A percentile compares a stretch with the other conserved stretches of the same genome.
Evolutionary conservation across 1,284 basidiomycete genomes (phyloP).

Genomic region (Apiotrichum akiyoshidainum): DNA sequence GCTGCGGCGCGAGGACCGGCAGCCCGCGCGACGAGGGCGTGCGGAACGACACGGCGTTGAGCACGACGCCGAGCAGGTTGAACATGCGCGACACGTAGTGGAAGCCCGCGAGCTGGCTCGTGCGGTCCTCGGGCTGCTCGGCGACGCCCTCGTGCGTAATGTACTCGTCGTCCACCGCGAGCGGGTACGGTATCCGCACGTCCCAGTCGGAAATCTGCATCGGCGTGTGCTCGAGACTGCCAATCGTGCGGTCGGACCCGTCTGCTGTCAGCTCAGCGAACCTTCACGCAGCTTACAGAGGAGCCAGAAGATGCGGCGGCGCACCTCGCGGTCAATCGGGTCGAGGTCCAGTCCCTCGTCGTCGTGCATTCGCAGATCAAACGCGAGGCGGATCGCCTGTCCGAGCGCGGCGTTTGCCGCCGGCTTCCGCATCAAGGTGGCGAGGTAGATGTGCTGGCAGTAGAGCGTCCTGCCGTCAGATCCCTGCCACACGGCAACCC

Average conservation of each 20-base stretch:
- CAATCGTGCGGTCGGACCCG: constrained; percentile 32
- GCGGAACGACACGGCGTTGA: neutral
- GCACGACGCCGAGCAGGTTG: constrained; percentile 26
- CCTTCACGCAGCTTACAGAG: constrained; percentile 23
- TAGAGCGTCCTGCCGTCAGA: constrained; percentile 24
- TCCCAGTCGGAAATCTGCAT: constrained; percentile 30
- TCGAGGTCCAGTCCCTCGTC: constrained; percentile 17
- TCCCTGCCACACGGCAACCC: neutral
- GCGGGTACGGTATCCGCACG: constrained; percentile 26
- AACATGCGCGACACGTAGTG: constrained; percentile 33
- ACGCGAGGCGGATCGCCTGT: constrained; percentile 28
- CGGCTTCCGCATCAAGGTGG: constrained; percentile 26
- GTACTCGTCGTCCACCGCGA: constrained; percentile 32
- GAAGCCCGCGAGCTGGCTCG: constrained; percentile 30
- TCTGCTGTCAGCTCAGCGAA: constrained; percentile 13
- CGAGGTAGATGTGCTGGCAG: constrained; percentile 36
- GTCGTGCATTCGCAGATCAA: constrained; percentile 26
- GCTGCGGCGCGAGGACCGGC: neutral
- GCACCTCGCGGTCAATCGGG: constrained; percentile 31
- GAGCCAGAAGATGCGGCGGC: constrained; percentile 33
- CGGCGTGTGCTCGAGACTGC: constrained; percentile 23
- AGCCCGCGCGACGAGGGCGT: neutral
- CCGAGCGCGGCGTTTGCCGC: constrained; percentile 28
- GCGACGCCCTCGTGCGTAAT: constrained; percentile 35
- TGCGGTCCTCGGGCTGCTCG: constrained; percentile 22